Evolutionary conservation across 164 flowering plant species (phyloP).

Genomic region (Buxus sempervirens): DNA sequence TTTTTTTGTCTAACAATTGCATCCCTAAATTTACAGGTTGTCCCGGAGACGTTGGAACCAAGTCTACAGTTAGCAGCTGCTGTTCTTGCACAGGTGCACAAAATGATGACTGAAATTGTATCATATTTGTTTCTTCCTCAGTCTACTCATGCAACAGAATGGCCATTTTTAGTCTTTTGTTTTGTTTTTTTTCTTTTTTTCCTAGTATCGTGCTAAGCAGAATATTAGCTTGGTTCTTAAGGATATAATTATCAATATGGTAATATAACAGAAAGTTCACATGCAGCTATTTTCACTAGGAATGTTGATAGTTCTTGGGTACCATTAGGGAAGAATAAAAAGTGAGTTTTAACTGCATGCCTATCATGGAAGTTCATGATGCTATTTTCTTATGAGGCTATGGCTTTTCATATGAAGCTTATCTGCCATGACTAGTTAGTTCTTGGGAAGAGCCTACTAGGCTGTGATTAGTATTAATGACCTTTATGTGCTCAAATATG

Average conservation of each 20-base stretch:
- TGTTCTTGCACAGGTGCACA: conserved; percentile 93
- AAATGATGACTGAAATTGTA: conserved; percentile 3
- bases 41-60: conserved; percentile 98
- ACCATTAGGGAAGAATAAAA: too few species aligned
- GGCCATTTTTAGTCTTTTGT: neutral
- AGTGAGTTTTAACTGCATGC: too few species aligned
- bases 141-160: neutral
- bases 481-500: too few species aligned
- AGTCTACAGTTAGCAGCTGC: conserved; percentile 99
- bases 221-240: neutral
- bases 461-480: too few species aligned
- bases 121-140: neutral
- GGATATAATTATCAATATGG: neutral
- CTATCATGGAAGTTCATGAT: too few species aligned
- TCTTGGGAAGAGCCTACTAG: too few species aligned
- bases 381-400: too few species aligned
- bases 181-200: neutral
- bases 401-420: too few species aligned
- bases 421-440: too few species aligned
- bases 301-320: neutral
- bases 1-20: neutral
- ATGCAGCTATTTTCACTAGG: neutral
- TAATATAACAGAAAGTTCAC: neutral
- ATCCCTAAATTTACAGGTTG: conserved; percentile 57
- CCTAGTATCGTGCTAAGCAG: neutral